Evolutionary conservation across 331 rosid genomes (phyloP), one percentile per base, ranked within the genome.

Genomic region (Spiraea crenata): DNA sequence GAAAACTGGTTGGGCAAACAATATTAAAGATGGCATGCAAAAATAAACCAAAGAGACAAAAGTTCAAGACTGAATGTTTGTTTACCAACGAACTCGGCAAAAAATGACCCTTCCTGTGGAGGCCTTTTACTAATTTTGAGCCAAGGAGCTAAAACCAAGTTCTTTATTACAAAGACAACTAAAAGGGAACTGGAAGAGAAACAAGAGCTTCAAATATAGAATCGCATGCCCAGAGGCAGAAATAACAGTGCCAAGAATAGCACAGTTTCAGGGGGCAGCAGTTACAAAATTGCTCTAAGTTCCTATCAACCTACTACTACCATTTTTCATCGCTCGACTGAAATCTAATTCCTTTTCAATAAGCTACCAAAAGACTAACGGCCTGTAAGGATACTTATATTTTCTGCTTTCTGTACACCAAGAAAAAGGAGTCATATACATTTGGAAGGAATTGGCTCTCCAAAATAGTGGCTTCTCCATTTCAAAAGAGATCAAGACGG

Each of bases 371-470:
- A 56, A 63, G 4, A 42, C 5, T 47, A 37, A 37, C 37, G 3
- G 57, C 56, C 37, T 45, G 65, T 56, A 44, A 16, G 20, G 19
- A 14, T 71, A 44, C 31, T 69, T 66, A 75, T 69, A 61, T 63
- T 72, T 59, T 62, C 73, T 49, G 77, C 75, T 79, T 71, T 40
- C 85, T 89, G 91, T 91, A 87, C 97, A 91, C 70, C 83, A 81
- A 72, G 44, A n/a, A 35, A 61, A 25, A 14, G 50, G 34, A 58
- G 70, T 61, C 66, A 71, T 81, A 40, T 77, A 77, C 79, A 77
- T 56, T 17, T 50, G 57, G 44, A 44, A 52, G 77, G 62, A 51
- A 51, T 64, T 56, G 55, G 46, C 73, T 45, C 59, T 17, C 19
- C 67, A 72, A 71, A 66, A 55, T 58, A 76, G 39, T 35, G 45